Percentiles rank a stretch among this genome's conserved stretches.
These are phyloP conservation scores for Trapa incisa DNA, from an alignment of 345 rosid species.

Conservation along the genomic window DNA sequence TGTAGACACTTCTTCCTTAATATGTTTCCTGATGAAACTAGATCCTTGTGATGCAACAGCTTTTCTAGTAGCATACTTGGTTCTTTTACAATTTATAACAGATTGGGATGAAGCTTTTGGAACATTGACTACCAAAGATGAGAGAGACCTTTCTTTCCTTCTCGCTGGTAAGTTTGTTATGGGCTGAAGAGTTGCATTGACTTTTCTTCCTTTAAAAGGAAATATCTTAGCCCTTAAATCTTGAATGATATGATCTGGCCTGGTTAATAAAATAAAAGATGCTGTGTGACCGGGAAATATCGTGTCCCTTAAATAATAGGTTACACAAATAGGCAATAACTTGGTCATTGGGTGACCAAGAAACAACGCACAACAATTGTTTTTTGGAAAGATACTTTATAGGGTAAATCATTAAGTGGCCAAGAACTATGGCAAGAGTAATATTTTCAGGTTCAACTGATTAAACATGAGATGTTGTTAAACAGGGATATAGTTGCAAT, in stretches of 20 bases:
- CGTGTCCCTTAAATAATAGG: constrained; percentile 48
- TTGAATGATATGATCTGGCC: constrained; percentile 60
- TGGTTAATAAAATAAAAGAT: constrained; percentile 1
- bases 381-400: neutral
- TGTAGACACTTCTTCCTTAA: constrained; percentile 37
- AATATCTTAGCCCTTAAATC: constrained; percentile 81
- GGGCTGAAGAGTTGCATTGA: constrained; percentile 45
- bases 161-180: constrained; percentile 49
- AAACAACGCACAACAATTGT: neutral
- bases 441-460: neutral
- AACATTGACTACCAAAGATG: constrained; percentile 75
- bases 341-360: neutral
- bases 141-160: constrained; percentile 94
- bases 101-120: constrained; percentile 60
- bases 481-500: neutral
- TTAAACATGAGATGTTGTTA: neutral
- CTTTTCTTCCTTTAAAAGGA: constrained; percentile 64
- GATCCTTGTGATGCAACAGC: constrained; percentile 32
- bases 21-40: constrained; percentile 31
- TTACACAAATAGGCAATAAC: neutral
- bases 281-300: constrained; percentile 35
- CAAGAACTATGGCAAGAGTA: neutral
- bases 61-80: constrained; percentile 47
- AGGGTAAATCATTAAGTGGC: neutral
- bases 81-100: constrained; percentile 63